Evolutionary conservation across 768 basidiomycete genomes (phyloP).

Genomic region (Hypholoma sublateritium): DNA sequence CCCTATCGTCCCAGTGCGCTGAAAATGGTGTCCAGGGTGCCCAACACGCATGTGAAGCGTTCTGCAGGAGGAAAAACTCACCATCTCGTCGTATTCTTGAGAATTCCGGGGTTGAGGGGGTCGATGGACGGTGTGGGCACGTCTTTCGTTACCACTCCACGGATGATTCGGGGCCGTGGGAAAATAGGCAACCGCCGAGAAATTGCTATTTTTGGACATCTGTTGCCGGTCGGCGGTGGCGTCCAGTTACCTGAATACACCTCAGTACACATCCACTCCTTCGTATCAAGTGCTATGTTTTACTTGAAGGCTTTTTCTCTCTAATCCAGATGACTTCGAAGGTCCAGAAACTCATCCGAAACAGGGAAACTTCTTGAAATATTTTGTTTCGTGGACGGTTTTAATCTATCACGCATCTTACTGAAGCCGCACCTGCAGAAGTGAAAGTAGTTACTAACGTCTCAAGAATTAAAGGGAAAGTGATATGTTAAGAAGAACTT

Average conservation of each 20-base stretch:
- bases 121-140: slow-evolving; percentile 21
- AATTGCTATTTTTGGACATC: slow-evolving; percentile 1
- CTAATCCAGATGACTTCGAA: no score
- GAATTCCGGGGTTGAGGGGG: slow-evolving; percentile 24
- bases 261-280: background rate
- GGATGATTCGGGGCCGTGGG: slow-evolving; percentile 19
- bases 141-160: slow-evolving; percentile 13
- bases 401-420: no score
- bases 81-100: slow-evolving; percentile 46
- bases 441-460: no score
- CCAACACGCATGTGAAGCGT: slow-evolving; percentile 10
- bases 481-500: no score
- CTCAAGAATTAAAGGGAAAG: no score
- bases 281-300: no score
- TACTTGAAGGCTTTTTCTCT: no score
- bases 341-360: no score
- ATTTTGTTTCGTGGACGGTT: no score
- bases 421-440: no score
- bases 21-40: slow-evolving; percentile 14
- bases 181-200: slow-evolving; percentile 3
- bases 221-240: no score
- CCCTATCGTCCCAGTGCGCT: slow-evolving; percentile 17
- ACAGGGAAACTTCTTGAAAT: no score
- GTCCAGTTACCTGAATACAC: background rate
- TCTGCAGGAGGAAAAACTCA: slow-evolving; percentile 32